Evolutionary conservation across 2,329 filamentous ascomycete genomes (phyloP).

Genomic region (Fusarium sp.): DNA sequence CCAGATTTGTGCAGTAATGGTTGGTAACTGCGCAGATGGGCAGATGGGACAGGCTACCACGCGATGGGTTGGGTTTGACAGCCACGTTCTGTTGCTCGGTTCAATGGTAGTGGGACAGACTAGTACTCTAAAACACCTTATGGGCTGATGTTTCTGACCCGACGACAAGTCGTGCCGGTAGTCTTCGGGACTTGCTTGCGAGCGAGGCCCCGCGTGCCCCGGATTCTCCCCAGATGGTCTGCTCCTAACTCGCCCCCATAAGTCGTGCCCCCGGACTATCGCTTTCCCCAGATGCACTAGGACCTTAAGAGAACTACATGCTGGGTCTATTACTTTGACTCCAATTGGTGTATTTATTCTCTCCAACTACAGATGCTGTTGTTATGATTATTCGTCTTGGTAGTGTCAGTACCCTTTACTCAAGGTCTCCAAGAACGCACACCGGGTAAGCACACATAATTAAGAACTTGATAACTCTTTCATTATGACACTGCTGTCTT

Average conservation of each 20-base stretch:
- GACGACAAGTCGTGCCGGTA: slow-evolving; percentile 16
- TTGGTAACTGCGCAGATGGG: slow-evolving; percentile 16
- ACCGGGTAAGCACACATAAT: not conserved
- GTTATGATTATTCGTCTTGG: not conserved
- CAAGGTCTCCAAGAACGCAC: not conserved
- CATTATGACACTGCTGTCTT: not conserved
- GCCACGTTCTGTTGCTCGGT: slow-evolving; percentile 16
- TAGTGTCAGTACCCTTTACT: not conserved
- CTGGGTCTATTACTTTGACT: not conserved
- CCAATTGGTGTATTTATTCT: not conserved
- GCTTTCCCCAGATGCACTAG: not conserved
- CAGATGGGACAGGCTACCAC: slow-evolving; percentile 13
- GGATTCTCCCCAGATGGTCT: slow-evolving; percentile 30
- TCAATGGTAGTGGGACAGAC: slow-evolving; percentile 6
- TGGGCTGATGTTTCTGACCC: slow-evolving; percentile 12
- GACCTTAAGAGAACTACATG: not conserved
- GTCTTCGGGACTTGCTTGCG: slow-evolving; percentile 18
- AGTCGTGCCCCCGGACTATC: not conserved
- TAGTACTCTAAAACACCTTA: slow-evolving; percentile 4
- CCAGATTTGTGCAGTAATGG: slow-evolving; percentile 30
- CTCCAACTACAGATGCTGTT: not conserved
- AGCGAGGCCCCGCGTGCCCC: slow-evolving; percentile 13
- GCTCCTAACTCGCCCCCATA: not conserved
- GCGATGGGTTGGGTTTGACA: slow-evolving; percentile 9
- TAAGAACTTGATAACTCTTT: no score